Percentiles rank a stretch among this genome's conserved stretches.
Evolutionary conservation across 1,284 basidiomycete species (phyloP).

Genomic region (Meripilus lineatus): DNA sequence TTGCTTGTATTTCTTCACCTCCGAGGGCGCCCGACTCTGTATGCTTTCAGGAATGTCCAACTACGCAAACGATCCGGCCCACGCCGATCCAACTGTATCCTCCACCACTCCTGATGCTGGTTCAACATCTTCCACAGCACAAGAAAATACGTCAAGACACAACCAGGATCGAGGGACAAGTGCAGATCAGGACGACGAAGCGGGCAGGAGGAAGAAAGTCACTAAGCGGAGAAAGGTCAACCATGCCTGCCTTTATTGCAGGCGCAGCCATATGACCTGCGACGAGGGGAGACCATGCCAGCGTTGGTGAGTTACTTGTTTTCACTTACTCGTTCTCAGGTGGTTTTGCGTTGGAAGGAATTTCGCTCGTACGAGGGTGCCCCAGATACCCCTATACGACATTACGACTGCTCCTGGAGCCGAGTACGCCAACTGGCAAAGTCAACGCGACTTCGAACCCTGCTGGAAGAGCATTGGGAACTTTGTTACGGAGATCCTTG

Average conservation of each 20-base stretch:
- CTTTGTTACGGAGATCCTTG: too few species aligned
- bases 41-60: constrained; percentile 19
- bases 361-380: too few species aligned
- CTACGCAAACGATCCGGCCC: constrained; percentile 28
- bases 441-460: too few species aligned
- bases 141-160: constrained; percentile 12
- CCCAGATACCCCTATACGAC: too few species aligned
- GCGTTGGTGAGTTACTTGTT: constrained; percentile 67
- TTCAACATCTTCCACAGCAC: constrained; percentile 6
- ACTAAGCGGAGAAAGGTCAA: constrained; percentile 77
- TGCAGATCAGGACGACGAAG: constrained; percentile 17
- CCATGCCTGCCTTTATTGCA: constrained; percentile 91
- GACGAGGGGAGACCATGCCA: constrained; percentile 87
- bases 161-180: constrained; percentile 12
- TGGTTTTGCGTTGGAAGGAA: too few species aligned
- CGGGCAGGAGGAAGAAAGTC: constrained; percentile 26
- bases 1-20: constrained; percentile 5
- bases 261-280: constrained; percentile 92
- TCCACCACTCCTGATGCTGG: constrained; percentile 17
- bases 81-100: constrained; percentile 23
- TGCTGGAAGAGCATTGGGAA: too few species aligned
- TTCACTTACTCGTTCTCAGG: constrained; percentile 9
- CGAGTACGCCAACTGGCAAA: too few species aligned
- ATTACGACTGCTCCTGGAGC: too few species aligned
- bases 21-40: constrained; percentile 13